Evolutionary conservation across 108 stramenopile genomes (phyloP), one percentile per base, ranked within the genome.

Genomic region (Nitzschia sp.): DNA sequence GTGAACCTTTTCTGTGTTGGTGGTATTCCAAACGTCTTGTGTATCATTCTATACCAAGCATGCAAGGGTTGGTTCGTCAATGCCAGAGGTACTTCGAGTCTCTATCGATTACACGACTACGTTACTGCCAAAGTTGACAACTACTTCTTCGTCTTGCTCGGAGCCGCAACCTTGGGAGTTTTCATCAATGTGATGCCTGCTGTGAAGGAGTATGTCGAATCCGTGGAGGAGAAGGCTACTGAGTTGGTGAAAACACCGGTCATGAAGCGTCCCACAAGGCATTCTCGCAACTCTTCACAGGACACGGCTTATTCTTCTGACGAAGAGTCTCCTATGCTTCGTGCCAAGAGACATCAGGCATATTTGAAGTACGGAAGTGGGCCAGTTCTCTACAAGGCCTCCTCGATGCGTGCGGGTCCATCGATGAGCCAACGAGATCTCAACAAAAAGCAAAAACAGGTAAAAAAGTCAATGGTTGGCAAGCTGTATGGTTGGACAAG

Each of bases 1-100:
- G 69, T 86, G 39, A 93, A 93, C 58, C 56, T 93, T 10, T 91
- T 93, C 72, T 84, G 83, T 65, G 77, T 91, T 9, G 92, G 92
- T 42, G 88, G 89, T 20, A 57, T 87, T 10, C 92, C 92, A 14
- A 91, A 88, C 53, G 75, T 93, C 5, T 54, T 91, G 12, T 91
- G 87, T 46, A 86, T 89, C 59, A 53, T 79, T 21, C 71, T 93
- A 15, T 89, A 90, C 69, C 80, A 86, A 57, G 76, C 78, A 12
- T 87, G 83, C 59, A 41, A 51, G 22, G 41, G 46, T 10, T 93
- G 89, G 86, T 93, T 93, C 60, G 38, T 69, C 40, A 88, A 81
- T 41, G 51, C 34, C 17, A 41, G 67, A 53, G 87, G 86, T 5
- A 65, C 54, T 11, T 58, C 86, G 0, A 73, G 79, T 53, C 87